phyloP scores from a whole-genome alignment of 768 basidiomycete species.

The Leccinum sublutescens region DNA sequence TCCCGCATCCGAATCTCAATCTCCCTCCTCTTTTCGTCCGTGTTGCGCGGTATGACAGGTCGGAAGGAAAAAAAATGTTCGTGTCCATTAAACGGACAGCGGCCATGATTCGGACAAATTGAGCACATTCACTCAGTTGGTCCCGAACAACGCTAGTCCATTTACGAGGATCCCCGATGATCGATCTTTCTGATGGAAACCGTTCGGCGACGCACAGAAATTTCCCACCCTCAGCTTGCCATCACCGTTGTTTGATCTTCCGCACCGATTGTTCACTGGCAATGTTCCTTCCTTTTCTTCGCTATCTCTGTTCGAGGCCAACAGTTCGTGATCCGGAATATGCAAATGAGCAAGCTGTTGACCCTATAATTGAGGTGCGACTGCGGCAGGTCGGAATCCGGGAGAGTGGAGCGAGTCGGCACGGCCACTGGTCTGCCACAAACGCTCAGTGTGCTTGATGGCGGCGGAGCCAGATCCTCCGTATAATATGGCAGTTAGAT shows the following conservation, averaged over 20 bases:
- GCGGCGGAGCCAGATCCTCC: neutral
- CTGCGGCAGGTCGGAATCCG: neutral
- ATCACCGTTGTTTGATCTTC: slow-evolving; percentile 14
- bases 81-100: slow-evolving; percentile 3
- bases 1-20: slow-evolving; percentile 6
- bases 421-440: neutral
- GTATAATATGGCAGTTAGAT: neutral
- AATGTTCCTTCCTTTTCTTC: slow-evolving; percentile 2
- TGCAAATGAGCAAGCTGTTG: neutral
- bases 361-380: neutral
- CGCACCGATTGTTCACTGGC: neutral
- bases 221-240: slow-evolving; percentile 7
- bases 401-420: neutral
- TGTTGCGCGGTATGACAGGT: slow-evolving; percentile 4
- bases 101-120: neutral
- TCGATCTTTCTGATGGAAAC: slow-evolving; percentile 35
- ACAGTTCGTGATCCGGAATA: neutral
- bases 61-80: neutral
- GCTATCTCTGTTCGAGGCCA: slow-evolving; percentile 3
- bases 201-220: neutral
- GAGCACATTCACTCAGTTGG: slow-evolving; percentile 2
- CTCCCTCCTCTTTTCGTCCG: slow-evolving; percentile 14
- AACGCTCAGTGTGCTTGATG: neutral
- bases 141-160: slow-evolving; percentile 19
- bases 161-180: slow-evolving; percentile 19